Conservation (phyloP, 2,329 filamentous ascomycete genomes). For the Orbilia brochopaga region DNA sequence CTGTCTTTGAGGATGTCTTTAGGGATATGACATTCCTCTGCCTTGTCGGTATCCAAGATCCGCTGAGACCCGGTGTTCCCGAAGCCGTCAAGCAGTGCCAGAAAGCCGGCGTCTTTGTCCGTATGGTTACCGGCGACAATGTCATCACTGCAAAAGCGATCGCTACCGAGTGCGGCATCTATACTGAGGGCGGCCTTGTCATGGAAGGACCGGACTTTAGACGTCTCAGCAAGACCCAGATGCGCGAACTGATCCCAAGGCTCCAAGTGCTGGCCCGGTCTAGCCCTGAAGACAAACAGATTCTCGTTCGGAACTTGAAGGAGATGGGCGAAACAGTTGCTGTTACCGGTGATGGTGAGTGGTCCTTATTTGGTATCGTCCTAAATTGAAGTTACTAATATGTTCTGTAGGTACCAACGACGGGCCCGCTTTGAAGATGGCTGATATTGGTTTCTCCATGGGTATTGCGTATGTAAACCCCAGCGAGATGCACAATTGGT, state of each 20-base stretch:
- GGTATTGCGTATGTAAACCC: constrained; percentile 62
- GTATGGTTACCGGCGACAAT: constrained; percentile 78
- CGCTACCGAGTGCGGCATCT: constrained; percentile 74
- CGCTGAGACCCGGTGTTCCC: constrained; percentile 71
- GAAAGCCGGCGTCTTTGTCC: constrained; percentile 72
- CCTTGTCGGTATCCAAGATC: constrained; percentile 76
- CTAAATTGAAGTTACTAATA: background rate
- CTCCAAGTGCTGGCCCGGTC: constrained; percentile 71
- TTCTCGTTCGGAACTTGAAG: constrained; percentile 66
- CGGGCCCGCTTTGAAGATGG: constrained; percentile 69
- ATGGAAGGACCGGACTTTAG: constrained; percentile 75
- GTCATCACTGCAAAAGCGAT: constrained; percentile 75
- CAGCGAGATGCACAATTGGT: background rate
- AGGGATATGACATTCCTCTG: constrained; percentile 75
- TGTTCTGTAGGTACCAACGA: constrained; percentile 64
- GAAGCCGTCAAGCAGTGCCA: constrained; percentile 72
- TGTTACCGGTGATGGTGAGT: constrained; percentile 67
- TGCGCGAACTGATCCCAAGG: constrained; percentile 66
- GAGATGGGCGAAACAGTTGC: constrained; percentile 59
- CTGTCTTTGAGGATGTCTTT: constrained; percentile 72
- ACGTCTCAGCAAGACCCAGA: constrained; percentile 66
- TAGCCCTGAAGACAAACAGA: constrained; percentile 70
- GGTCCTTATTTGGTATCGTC: background rate
- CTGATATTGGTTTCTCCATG: constrained; percentile 73
- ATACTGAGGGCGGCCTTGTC: constrained; percentile 65